Percentiles rank a stretch among this genome's conserved stretches.
Conservation (phyloP, 192 early-diverging fungal species). For the Backusella macrospora region DNA sequence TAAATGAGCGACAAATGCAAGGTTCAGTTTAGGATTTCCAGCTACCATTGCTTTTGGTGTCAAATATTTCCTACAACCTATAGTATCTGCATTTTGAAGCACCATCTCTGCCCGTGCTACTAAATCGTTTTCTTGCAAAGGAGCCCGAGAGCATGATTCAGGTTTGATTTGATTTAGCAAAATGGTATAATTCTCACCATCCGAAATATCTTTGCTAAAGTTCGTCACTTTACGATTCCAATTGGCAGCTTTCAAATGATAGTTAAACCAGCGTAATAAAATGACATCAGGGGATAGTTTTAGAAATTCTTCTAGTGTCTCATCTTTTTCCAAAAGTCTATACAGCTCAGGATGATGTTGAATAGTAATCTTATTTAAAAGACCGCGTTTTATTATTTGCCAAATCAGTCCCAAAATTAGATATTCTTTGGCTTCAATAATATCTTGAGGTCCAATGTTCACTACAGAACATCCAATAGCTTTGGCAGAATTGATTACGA, state of each 20-base stretch:
- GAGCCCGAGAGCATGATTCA: conserved; percentile 74
- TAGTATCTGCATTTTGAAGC: conserved; percentile 88
- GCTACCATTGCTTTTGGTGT: conserved; percentile 92
- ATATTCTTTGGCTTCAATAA: conserved; percentile 97
- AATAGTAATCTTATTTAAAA: conserved; percentile 96
- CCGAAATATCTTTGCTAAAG: conserved; percentile 91
- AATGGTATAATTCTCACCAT: conserved; percentile 95
- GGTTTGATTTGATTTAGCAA: conserved; percentile 93
- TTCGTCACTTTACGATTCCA: conserved; percentile 81
- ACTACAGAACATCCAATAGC: conserved; percentile 98
- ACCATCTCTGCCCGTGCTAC: conserved; percentile 85
- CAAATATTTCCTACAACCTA: conserved; percentile 93
- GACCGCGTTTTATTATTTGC: conserved; percentile 99
- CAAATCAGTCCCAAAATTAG: conserved; percentile 96
- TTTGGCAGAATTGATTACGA: conserved; percentile 98
- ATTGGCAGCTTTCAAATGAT: conserved; percentile 92
- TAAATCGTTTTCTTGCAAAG: conserved; percentile 80
- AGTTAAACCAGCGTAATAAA: conserved; percentile 99
- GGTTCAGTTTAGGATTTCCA: conserved; percentile 96
- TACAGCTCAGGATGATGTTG: conserved; percentile 98
- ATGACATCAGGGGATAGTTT: conserved; percentile 96
- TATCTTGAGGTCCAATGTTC: conserved; percentile 96
- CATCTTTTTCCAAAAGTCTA: conserved; percentile 89
- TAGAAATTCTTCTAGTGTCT: conserved; percentile 92
- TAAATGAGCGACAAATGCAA: conserved; percentile 96